Conservation (phyloP, 176 grass and related monocot species). For the Secale cereale region DNA sequence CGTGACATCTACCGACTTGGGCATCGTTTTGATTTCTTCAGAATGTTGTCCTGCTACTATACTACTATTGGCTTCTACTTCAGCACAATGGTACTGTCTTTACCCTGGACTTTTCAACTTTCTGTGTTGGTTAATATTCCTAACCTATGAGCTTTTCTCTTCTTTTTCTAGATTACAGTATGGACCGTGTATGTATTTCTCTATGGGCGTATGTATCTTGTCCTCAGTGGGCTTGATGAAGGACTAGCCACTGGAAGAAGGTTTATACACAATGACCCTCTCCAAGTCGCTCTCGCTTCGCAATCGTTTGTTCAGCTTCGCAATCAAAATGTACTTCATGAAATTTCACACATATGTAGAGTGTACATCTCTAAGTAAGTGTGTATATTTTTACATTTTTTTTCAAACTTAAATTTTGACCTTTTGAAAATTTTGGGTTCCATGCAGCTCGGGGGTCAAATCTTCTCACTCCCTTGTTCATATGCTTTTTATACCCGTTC, state of each 20-base stretch:
- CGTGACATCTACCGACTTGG: conserved; percentile 79
- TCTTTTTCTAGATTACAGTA: conserved; percentile 67
- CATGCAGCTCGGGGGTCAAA: too few relatives aligned
- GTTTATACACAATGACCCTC: conserved; percentile 70
- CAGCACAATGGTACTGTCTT: conserved; percentile 74
- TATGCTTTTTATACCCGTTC: too few relatives aligned
- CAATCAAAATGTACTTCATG: too few relatives aligned
- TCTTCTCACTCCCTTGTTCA: too few relatives aligned
- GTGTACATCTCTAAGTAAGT: too few relatives aligned
- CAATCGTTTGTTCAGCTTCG: conserved; percentile 94
- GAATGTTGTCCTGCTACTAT: conserved; percentile 94
- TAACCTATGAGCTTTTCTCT: conserved; percentile 14
- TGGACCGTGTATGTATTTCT: conserved; percentile 91
- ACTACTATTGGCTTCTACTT: conserved; percentile 96
- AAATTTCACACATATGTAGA: too few relatives aligned
- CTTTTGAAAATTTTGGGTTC: too few relatives aligned
- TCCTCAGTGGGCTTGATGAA: conserved; percentile 81
- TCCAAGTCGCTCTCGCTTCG: conserved; percentile 86
- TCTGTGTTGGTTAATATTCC: not conserved
- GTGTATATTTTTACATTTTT: too few relatives aligned
- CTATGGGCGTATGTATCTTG: conserved; percentile 87
- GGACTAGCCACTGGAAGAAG: conserved; percentile 48
- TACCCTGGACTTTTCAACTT: not conserved
- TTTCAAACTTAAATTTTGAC: too few relatives aligned
- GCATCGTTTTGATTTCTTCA: conserved; percentile 98